A percentile compares a stretch with the other conserved stretches of the same genome.
Evolutionary conservation across 495 filamentous ascomycete species (phyloP).

Genomic region (Penicillium chermesinum): DNA sequence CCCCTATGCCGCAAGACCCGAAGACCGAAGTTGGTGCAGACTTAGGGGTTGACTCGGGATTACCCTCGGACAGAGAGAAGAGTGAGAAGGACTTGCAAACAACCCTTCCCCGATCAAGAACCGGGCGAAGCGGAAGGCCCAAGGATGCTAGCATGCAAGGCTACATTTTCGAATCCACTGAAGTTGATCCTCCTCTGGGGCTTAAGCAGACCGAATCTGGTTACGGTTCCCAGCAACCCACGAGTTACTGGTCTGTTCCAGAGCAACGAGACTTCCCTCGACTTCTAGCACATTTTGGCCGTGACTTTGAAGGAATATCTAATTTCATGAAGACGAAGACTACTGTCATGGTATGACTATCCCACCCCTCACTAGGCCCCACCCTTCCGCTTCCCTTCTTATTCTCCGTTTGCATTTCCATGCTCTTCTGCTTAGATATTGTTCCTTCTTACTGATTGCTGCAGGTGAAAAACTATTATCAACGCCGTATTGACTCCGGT

Average conservation of each 20-base stretch:
- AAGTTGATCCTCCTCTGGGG: constrained; percentile 30
- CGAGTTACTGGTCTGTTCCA: constrained; percentile 96
- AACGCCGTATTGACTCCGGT: constrained; percentile 66
- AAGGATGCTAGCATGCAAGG: constrained; percentile 27
- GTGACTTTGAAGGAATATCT: constrained; percentile 82
- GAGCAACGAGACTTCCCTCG: constrained; percentile 79
- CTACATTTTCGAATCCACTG: constrained; percentile 40
- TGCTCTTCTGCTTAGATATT: background rate
- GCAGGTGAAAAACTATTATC: constrained; percentile 90
- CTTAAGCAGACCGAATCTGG: constrained; percentile 28
- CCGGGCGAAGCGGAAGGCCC: constrained; percentile 27
- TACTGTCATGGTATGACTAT: constrained; percentile 77
- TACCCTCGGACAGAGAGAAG: constrained; percentile 20
- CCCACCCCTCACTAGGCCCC: background rate
- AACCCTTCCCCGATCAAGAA: constrained; percentile 22
- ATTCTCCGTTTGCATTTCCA: no score
- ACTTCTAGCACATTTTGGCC: constrained; percentile 76
- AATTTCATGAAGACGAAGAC: constrained; percentile 88
- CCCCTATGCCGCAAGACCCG: constrained; percentile 15
- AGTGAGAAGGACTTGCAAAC: constrained; percentile 23
- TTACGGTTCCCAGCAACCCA: constrained; percentile 58
- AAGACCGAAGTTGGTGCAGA: constrained; percentile 34
- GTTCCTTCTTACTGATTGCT: constrained; percentile 17
- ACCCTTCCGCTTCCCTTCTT: no score
- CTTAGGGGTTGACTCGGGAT: constrained; percentile 18